Evolutionary conservation across 2,329 filamentous ascomycete species (phyloP).

Genomic region (Periconia sp.): DNA sequence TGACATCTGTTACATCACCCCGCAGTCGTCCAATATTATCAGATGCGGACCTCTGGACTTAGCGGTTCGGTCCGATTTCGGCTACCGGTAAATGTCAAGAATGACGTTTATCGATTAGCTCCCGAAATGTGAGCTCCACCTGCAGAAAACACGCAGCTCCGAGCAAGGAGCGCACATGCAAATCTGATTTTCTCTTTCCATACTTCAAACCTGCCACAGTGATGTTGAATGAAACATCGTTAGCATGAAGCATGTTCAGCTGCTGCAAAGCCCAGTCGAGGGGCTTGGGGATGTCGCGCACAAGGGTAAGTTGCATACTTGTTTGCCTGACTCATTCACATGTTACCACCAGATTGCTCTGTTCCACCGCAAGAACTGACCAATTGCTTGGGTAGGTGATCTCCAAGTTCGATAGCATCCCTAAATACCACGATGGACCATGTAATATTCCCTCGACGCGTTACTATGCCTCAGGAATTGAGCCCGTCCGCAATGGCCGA

Average conservation of each 20-base stretch:
- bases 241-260: constrained; percentile 48
- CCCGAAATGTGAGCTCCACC: constrained; percentile 6
- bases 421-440: constrained; percentile 5
- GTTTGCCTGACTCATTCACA: constrained; percentile 10
- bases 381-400: constrained; percentile 13
- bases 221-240: constrained; percentile 13
- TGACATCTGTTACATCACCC: constrained; percentile 3
- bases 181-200: background rate
- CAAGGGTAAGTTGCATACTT: constrained; percentile 22
- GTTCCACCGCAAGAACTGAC: constrained; percentile 8
- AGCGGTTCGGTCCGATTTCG: constrained; percentile 9
- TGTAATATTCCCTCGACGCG: constrained; percentile 5
- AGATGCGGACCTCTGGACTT: background rate
- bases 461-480: constrained; percentile 11
- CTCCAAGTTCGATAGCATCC: constrained; percentile 29
- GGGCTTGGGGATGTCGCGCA: constrained; percentile 36
- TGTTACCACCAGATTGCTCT: constrained; percentile 11
- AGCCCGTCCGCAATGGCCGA: constrained; percentile 20
- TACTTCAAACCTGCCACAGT: background rate
- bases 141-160: constrained; percentile 1
- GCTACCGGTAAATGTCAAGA: no score
- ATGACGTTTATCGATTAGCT: constrained; percentile 29
- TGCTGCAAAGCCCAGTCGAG: constrained; percentile 39
- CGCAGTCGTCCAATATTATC: constrained; percentile 4
- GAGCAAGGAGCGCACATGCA: background rate